Evolutionary conservation across 495 filamentous ascomycete species (phyloP).

Genomic region (Aspergillus wentii): DNA sequence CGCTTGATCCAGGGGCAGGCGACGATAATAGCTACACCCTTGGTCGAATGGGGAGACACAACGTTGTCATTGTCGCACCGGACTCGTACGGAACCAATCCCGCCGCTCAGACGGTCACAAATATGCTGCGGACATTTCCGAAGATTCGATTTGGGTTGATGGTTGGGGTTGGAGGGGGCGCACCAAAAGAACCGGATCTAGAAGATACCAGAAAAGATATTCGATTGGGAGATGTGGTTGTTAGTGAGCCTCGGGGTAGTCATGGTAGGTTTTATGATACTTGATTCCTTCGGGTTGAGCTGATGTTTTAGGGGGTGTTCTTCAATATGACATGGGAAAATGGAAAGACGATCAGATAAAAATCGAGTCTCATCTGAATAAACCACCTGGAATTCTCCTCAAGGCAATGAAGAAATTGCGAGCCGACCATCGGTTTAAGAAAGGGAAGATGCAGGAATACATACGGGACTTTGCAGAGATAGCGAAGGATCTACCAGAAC

Average conservation of each 20-base stretch:
- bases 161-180: constrained; percentile 16
- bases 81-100: not conserved
- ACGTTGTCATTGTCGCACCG: not conserved
- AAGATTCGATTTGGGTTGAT: constrained; percentile 9
- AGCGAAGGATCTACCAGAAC: too few species aligned
- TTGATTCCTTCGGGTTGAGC: not conserved
- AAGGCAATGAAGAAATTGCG: too few species aligned
- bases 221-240: not conserved
- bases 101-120: not conserved
- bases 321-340: not conserved
- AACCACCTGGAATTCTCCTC: too few species aligned
- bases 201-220: not conserved
- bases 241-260: not conserved
- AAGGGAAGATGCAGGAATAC: too few species aligned
- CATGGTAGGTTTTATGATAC: not conserved
- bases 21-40: constrained; percentile 1
- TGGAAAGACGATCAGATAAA: too few species aligned
- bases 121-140: constrained; percentile 14
- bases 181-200: not conserved
- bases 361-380: too few species aligned
- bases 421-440: too few species aligned
- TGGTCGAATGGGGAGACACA: constrained; percentile 2
- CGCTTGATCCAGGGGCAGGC: not conserved
- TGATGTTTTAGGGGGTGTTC: not conserved
- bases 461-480: too few species aligned